phyloP scores from a whole-genome alignment of 805 yeast genomes.

The Candida tibetensis region DNA sequence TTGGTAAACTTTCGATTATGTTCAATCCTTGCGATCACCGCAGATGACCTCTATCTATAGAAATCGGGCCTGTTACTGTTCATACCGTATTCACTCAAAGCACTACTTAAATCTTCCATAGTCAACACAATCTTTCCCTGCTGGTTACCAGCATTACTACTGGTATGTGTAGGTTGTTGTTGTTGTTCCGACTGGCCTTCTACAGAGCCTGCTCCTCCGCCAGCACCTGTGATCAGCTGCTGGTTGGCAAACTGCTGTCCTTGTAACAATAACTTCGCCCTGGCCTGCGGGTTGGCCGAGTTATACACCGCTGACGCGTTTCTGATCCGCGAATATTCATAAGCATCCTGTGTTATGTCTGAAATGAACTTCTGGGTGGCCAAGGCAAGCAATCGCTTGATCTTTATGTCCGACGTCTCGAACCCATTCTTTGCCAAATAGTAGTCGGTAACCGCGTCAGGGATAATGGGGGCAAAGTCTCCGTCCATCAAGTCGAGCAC shows the following conservation, averaged over 20 bases:
- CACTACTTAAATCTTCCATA: constrained; percentile 90
- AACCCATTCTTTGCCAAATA: constrained; percentile 84
- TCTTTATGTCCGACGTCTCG: constrained; percentile 68
- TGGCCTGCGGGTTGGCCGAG: constrained; percentile 78
- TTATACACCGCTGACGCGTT: constrained; percentile 85
- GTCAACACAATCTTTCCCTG: constrained; percentile 83
- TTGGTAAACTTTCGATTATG: no score
- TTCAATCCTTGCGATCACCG: no score
- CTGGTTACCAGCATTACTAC: constrained; percentile 47
- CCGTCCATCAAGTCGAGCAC: constrained; percentile 81
- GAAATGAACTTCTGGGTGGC: constrained; percentile 95
- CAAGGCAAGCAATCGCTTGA: constrained; percentile 78
- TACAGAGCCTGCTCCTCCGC: constrained; percentile 23
- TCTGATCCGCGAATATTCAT: constrained; percentile 89
- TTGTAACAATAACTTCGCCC: constrained; percentile 74
- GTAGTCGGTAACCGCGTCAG: constrained; percentile 94
- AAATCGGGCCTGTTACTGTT: constrained; percentile 91
- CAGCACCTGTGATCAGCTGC: constrained; percentile 26
- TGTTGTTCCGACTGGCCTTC: constrained; percentile 36
- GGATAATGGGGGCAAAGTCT: constrained; percentile 86
- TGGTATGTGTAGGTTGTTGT: constrained; percentile 31
- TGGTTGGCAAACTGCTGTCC: constrained; percentile 54
- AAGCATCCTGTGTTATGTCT: constrained; percentile 95
- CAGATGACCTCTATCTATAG: constrained; percentile 76
- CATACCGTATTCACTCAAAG: constrained; percentile 88